A percentile compares a stretch with the other conserved stretches of the same genome.
These are phyloP conservation scores for cucumber (Cucumis sativus) DNA, from an alignment of 306 rosid genomes.

Conservation along the genomic window DNA sequence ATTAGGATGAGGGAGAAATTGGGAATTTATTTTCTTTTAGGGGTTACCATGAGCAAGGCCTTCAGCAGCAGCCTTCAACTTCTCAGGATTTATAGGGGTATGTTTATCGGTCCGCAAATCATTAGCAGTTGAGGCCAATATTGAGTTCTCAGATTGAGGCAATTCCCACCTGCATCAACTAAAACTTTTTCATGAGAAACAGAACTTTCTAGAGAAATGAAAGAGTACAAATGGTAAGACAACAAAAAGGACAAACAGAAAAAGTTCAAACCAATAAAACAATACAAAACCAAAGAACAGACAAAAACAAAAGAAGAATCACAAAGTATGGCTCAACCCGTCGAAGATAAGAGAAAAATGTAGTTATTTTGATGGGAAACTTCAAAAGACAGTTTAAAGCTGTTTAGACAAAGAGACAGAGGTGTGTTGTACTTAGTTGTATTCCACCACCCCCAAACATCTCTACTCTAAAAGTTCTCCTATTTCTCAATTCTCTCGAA, in stretches of 20 bases:
- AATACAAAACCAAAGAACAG: background rate
- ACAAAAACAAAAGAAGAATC: background rate
- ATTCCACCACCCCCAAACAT: background rate
- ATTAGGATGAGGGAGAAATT: background rate
- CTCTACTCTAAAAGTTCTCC: background rate
- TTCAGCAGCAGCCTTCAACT: constrained; percentile 86
- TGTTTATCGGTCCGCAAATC: constrained; percentile 58
- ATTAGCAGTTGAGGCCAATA: constrained; percentile 79
- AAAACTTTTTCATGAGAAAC: background rate
- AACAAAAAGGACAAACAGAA: background rate
- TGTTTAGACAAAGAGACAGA: background rate
- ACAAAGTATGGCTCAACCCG: background rate
- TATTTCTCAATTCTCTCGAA: background rate
- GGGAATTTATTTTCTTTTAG: background rate
- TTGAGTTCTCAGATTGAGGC: constrained; percentile 23
- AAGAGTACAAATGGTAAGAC: background rate
- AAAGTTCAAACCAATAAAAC: background rate
- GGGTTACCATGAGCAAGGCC: constrained; percentile 54
- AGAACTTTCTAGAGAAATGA: background rate
- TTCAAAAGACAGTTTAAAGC: background rate
- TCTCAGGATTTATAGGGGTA: constrained; percentile 41
- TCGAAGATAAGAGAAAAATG: background rate
- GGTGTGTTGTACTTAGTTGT: background rate
- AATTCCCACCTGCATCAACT: constrained; percentile 58
- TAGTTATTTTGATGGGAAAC: background rate